These are phyloP conservation scores for Thielaviopsis ethacetica DNA, from an alignment of 2,329 filamentous ascomycete species.

Conservation along the genomic window DNA sequence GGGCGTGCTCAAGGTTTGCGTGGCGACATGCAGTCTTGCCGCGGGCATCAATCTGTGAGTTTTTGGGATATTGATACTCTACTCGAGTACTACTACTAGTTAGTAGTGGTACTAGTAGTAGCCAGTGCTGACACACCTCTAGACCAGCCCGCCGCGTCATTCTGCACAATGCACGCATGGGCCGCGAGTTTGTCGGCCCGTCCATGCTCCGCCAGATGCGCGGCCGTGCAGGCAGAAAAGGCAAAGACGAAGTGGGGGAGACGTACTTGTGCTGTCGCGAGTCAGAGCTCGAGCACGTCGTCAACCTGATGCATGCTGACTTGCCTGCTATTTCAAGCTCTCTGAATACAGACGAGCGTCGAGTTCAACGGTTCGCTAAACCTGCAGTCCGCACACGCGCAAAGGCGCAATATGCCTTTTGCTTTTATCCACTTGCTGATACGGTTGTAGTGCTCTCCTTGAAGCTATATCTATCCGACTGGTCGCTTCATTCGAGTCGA, in stretches of 20 bases:
- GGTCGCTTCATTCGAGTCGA: constrained; percentile 45
- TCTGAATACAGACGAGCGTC: constrained; percentile 47
- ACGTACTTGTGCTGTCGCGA: constrained; percentile 61
- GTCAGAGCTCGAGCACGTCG: constrained; percentile 50
- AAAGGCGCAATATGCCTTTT: neutral
- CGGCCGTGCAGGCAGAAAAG: constrained; percentile 60
- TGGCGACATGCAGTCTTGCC: constrained; percentile 66
- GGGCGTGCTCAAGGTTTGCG: constrained; percentile 51
- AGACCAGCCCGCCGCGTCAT: constrained; percentile 55
- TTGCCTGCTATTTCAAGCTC: constrained; percentile 55
- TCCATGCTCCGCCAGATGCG: constrained; percentile 71
- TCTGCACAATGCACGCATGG: constrained; percentile 59
- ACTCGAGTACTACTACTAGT: too few species aligned
- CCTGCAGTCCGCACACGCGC: neutral
- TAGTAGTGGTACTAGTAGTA: too few species aligned
- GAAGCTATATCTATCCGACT: constrained; percentile 54
- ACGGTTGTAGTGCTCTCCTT: constrained; percentile 41
- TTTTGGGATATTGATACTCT: too few species aligned
- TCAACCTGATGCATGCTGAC: constrained; percentile 55
- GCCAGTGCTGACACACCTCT: neutral
- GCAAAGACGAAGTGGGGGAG: constrained; percentile 62
- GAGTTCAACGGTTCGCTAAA: constrained; percentile 44
- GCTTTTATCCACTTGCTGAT: neutral
- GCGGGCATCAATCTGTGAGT: constrained; percentile 58
- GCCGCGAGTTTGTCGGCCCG: constrained; percentile 58